These are phyloP conservation scores for Botryosphaeria agaves DNA, from an alignment of 2,329 filamentous ascomycete species.

Conservation along the genomic window DNA sequence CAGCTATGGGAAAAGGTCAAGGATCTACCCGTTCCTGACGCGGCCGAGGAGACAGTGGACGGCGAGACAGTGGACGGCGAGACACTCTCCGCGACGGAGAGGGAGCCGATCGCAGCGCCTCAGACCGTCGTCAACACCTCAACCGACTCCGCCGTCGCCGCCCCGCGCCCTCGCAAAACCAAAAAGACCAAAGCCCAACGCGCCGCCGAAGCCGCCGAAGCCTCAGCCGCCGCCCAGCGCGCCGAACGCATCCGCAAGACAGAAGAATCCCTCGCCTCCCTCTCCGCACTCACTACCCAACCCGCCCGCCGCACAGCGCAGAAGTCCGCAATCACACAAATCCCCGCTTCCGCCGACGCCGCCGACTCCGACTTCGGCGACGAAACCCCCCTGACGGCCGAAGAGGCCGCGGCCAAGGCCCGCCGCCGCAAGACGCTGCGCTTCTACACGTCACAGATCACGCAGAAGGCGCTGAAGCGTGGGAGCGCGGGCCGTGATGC, in stretches of 20 bases:
- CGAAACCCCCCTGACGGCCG: conserved; percentile 59
- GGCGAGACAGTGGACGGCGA: too few relatives aligned
- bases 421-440: conserved; percentile 79
- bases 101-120: conserved; percentile 6
- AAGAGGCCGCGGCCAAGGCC: conserved; percentile 72
- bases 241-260: conserved; percentile 36
- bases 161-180: too few relatives aligned
- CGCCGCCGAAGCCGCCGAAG: conserved; percentile 34
- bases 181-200: conserved; percentile 26
- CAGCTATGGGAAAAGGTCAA: conserved; percentile 65
- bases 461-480: conserved; percentile 82
- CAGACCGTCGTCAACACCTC: not conserved
- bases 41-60: too few relatives aligned
- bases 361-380: conserved; percentile 82
- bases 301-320: conserved; percentile 25
- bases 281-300: conserved; percentile 41
- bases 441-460: conserved; percentile 97
- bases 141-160: too few relatives aligned
- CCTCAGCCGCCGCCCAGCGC: conserved; percentile 33
- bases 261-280: conserved; percentile 56
- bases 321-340: conserved; percentile 31
- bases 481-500: conserved; percentile 53
- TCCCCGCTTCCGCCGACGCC: conserved; percentile 8
- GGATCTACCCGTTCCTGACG: conserved; percentile 37
- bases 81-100: conserved; percentile 17